A percentile compares a stretch with the other conserved stretches of the same genome.
Conservation (phyloP, 2,329 filamentous ascomycete species). For the Iodosphaeria phyllophila region DNA sequence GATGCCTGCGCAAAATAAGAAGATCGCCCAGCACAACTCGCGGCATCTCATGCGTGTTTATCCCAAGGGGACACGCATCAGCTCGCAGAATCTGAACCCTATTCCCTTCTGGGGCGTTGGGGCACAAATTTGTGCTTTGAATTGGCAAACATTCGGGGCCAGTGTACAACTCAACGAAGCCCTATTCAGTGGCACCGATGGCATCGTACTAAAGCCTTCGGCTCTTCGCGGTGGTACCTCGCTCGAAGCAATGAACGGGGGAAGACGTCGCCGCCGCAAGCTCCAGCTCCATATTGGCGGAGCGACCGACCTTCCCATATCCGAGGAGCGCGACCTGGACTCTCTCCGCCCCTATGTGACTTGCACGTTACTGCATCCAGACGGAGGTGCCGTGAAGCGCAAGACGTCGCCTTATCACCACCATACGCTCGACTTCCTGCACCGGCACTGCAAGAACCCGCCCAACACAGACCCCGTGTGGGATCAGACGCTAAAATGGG, state of each 20-base stretch:
- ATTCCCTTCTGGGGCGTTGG: slow-evolving; percentile 48
- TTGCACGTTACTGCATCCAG: slow-evolving; percentile 42
- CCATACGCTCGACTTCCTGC: slow-evolving; percentile 36
- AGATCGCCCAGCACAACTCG: slow-evolving; percentile 41
- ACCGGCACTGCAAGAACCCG: slow-evolving; percentile 38
- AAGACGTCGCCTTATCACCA: slow-evolving; percentile 44
- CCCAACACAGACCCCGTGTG: slow-evolving; percentile 41
- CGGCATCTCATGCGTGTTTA: slow-evolving; percentile 51
- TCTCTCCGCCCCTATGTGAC: slow-evolving; percentile 46
- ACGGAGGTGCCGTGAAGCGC: slow-evolving; percentile 32
- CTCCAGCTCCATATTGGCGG: slow-evolving; percentile 41
- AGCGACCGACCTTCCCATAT: slow-evolving; percentile 40
- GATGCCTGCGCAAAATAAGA: slow-evolving; percentile 24
- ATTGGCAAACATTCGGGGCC: slow-evolving; percentile 50
- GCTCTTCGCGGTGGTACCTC: slow-evolving; percentile 38
- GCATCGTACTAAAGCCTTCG: slow-evolving; percentile 46
- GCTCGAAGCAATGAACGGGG: slow-evolving; percentile 23
- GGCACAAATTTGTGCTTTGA: slow-evolving; percentile 50
- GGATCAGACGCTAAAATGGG: slow-evolving; percentile 49
- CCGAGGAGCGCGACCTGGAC: slow-evolving; percentile 26
- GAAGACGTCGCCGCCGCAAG: slow-evolving; percentile 25
- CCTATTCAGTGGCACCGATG: slow-evolving; percentile 43
- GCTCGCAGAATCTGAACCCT: slow-evolving; percentile 43
- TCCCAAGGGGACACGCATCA: slow-evolving; percentile 51
- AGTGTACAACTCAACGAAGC: slow-evolving; percentile 52